Evolutionary conservation across 306 rosid genomes (phyloP), one percentile per base, ranked within the genome.

Genomic region (Phaseolus lunatus): DNA sequence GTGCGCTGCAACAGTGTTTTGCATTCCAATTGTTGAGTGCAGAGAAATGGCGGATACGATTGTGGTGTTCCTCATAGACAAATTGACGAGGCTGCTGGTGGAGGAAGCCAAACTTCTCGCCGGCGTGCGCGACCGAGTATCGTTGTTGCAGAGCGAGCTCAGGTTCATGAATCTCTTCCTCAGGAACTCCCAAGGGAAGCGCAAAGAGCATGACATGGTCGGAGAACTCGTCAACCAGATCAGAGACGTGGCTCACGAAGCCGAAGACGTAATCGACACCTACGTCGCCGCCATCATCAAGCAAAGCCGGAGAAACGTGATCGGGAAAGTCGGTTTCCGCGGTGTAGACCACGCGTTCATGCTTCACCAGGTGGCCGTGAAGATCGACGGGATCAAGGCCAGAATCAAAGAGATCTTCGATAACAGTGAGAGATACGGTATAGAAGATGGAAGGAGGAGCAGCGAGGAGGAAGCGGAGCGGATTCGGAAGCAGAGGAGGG

Each of bases 181-280:
- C 7, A 54, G 20, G 9, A 54, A 18, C 27, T 48, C 75, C 0
- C 20, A 76, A 35, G 63, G 70, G 2, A 70, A 76, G 33, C 69
- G 62, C 9, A 59, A 22, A 14, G 29, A 66, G 1, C 4, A 66
- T 3, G 3, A 58, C 65, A 13, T 31, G 1, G 67, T 65, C 2
- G 3, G 27, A 5, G 68, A 27, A 35, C 20, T 70, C 3, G 35
- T 82, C 2, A 53, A 1, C 3, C 82, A 77, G 18, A 82, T 82
- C 12, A 77, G 70, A 47, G 79, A 82, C 24, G 54, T 20, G 0
- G 79, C 82, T 2, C 18, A 41, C 31, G 31, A 67, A 39, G 77
- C 73, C 7, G 85, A 81, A 4, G 79, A 82, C 20, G 47, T 77
- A 2, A 14, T 77, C 5, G 85, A 82, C 43, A 64, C 27, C 0